A percentile compares a stretch with the other conserved stretches of the same genome.
Evolutionary conservation across 225 moss, liverwort and hornwort genomes (phyloP).

Genomic region (Marchantia paleacea): DNA sequence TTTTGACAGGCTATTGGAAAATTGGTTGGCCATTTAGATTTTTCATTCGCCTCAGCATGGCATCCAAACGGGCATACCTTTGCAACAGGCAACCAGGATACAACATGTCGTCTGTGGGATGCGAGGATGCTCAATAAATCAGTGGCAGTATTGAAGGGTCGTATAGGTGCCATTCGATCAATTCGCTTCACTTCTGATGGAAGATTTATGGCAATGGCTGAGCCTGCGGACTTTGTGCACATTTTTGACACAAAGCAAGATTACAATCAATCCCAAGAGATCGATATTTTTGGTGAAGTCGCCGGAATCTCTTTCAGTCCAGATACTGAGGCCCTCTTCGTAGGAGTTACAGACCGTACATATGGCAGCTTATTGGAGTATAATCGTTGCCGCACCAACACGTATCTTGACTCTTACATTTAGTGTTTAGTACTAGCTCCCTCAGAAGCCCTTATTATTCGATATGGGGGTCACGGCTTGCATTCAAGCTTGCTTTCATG

Average conservation of each 20-base stretch:
- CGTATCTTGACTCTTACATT: conserved; percentile 58
- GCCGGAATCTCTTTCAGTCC: conserved; percentile 95
- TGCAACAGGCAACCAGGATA: conserved; percentile 95
- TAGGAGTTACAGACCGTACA: conserved; percentile 94
- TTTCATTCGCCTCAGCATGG: conserved; percentile 96
- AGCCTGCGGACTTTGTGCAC: conserved; percentile 97
- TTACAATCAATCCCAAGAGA: conserved; percentile 82
- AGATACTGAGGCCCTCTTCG: conserved; percentile 82
- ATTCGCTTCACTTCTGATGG: conserved; percentile 86
- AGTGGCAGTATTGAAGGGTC: conserved; percentile 81
- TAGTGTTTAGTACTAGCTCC: conserved; percentile 25
- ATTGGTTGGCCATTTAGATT: conserved; percentile 78
- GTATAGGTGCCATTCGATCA: conserved; percentile 89
- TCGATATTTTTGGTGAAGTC: conserved; percentile 90
- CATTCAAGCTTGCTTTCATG: conserved; percentile 30
- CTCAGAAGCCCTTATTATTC: conserved; percentile 18
- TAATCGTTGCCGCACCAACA: conserved; percentile 62
- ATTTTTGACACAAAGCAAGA: conserved; percentile 82
- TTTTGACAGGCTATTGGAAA: conserved; percentile 66
- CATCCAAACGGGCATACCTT: conserved; percentile 87
- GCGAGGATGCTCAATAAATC: conserved; percentile 61
- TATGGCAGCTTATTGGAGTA: conserved; percentile 96
- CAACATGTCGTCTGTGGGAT: conserved; percentile 95
- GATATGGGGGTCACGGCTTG: conserved; percentile 21
- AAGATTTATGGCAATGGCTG: conserved; percentile 96